Conservation (phyloP, 768 basidiomycete species). For the Tylopilus vinaceipallidus region DNA sequence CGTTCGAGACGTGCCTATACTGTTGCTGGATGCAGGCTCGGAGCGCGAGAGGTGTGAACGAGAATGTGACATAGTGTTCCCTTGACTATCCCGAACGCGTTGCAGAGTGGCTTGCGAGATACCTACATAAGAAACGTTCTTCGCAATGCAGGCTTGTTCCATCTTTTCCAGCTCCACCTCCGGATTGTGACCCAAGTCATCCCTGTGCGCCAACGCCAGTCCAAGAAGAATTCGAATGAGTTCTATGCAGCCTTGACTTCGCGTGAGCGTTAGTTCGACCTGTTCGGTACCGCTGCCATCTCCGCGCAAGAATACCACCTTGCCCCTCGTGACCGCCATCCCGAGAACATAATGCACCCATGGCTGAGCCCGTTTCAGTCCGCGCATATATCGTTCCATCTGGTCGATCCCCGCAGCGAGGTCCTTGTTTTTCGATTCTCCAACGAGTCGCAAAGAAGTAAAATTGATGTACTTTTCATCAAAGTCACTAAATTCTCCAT, state of each 20-base stretch:
- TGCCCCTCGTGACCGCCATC: background rate
- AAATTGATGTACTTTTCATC: too few species aligned
- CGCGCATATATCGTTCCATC: constrained; percentile 3
- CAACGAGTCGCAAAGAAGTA: background rate
- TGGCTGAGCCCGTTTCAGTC: constrained; percentile 1
- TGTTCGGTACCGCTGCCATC: constrained; percentile 11
- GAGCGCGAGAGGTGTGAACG: too few species aligned
- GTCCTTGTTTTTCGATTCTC: constrained; percentile 6
- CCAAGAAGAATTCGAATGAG: constrained; percentile 12
- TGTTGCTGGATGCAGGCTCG: background rate
- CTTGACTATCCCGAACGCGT: too few species aligned
- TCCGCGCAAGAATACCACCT: too few species aligned
- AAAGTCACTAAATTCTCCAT: too few species aligned
- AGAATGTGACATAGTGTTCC: too few species aligned
- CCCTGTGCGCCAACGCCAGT: background rate
- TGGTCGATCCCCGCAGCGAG: background rate
- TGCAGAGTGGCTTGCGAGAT: background rate
- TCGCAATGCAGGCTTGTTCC: background rate
- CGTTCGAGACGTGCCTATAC: background rate
- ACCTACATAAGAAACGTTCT: background rate
- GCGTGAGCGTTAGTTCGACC: constrained; percentile 1
- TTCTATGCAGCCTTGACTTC: constrained; percentile 9
- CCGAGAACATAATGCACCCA: constrained; percentile 12
- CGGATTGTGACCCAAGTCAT: constrained; percentile 8
- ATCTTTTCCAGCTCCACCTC: background rate